phyloP scores from a whole-genome alignment of 345 rosid genomes.

The Combretum micranthum region DNA sequence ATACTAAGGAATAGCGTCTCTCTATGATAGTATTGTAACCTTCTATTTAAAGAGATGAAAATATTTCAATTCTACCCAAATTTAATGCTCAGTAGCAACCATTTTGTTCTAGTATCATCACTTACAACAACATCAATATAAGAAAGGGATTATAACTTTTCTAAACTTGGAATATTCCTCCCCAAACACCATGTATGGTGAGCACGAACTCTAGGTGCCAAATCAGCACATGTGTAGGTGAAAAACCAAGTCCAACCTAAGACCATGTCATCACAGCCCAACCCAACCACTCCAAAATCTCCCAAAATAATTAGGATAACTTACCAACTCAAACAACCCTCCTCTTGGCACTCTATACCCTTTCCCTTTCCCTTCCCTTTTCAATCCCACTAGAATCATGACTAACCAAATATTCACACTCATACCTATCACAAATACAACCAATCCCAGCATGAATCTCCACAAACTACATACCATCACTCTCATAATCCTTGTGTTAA shows the following conservation, averaged over 20 bases:
- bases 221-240: constrained; percentile 61
- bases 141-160: constrained; percentile 72
- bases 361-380: constrained; percentile 55
- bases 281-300: constrained; percentile 79
- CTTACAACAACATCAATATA: constrained; percentile 25
- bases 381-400: constrained; percentile 51
- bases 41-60: no score
- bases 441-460: constrained; percentile 41
- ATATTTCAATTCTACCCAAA: no score
- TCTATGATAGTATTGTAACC: no score
- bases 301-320: constrained; percentile 93
- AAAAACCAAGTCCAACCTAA: constrained; percentile 76
- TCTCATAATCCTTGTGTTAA: constrained; percentile 54
- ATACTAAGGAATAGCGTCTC: no score
- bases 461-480: constrained; percentile 32
- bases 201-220: constrained; percentile 75
- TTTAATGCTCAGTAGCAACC: no score
- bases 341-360: constrained; percentile 77
- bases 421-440: constrained; percentile 57
- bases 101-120: no score
- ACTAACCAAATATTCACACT: constrained; percentile 66
- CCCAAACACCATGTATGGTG: constrained; percentile 66
- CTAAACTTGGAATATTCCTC: constrained; percentile 63
- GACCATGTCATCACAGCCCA: constrained; percentile 92
- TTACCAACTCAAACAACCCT: constrained; percentile 72